Evolutionary conservation across 2,329 filamentous ascomycete species (phyloP), one percentile per base, ranked within the genome.

Genomic region (Coniochaeta sp.): DNA sequence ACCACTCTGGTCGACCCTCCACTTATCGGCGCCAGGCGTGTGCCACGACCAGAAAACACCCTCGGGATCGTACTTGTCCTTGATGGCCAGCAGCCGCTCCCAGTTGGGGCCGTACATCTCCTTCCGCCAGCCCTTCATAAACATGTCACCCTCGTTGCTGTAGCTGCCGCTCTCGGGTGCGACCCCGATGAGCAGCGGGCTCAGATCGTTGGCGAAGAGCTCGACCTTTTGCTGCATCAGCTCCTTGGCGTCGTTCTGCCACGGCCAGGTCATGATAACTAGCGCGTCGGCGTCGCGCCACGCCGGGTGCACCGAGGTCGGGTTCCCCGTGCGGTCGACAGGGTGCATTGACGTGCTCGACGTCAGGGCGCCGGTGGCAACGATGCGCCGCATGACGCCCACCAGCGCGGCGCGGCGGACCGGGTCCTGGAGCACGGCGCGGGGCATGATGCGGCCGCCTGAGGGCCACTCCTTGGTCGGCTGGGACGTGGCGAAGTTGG

Each of bases 401-500:
- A 58, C 57, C 17, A 58, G 30, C 2, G 26, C 16, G 4, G 57
- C 57, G 47, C 57, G 57, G 24, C 42, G 22, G 40, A 26, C 16
- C 3, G 57, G 57, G 28, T 32, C 34, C 28, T 58, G 28, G 40
- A 58, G 57, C 16, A 52, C 57, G 3, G n/a, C 14, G 57, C 57
- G 57, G 8, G 57, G 24, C 40, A 58, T 58, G 7, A 58, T 5
- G 28, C 57, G 57, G 57, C 57, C 57, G 57, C 57, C 57, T 4
- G 38, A 56, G n/a, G 54, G 54, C 54, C 54, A 56, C n/a, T 56
- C 54, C 54, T 56, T 56, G 19, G 54, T 56, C 19, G 54, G 54
- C 30, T 56, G 54, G 30, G 54, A 56, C 54, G 22, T 62, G 54
- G 59, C 60, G 42, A 63, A 61, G 44, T 57, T 47, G 26, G 60